Base-by-base conservation (phyloP, 2,329 filamentous ascomycete genomes). In the Waltergamsia citrina region DNA sequence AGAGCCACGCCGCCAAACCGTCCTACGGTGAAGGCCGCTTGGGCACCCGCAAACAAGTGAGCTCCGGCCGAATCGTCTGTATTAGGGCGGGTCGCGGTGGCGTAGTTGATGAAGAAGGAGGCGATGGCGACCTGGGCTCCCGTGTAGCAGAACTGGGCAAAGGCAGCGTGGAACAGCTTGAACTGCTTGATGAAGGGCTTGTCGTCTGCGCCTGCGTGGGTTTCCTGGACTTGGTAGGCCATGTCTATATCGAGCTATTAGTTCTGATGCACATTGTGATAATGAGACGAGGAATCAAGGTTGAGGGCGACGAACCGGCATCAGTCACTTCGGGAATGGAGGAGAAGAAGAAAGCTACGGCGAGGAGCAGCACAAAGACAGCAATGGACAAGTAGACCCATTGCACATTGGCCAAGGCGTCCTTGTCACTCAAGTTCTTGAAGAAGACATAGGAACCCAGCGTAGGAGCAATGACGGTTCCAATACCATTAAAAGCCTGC, bases 91-190 rank as follows among this genome's bases (percentile, higher is more conserved):
- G 75, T 78, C 42, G 81, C 74, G 16, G 62, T 67, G n/a, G 69
- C 68, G 49, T 82, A 83, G 59, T 85, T 85, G 63, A 85, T 83
- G 55, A 85, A 85, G 54, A 82, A 83, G 30, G 56, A 59, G 2
- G 76, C 76, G 36, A 80, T 73, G 36, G 70, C 74, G 22, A 80
- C 64, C 50, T 88, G 84, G 0, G 81, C 75, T 31, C 84, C 84
- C 0, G 65, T 81, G 52, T 90, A 92, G 52, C 78, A 84, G 56
- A 88, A 88, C 44, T 90, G 83, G 0, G 81, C 79, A 44, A 78
- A 72, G 0, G 81, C 73, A 10, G 81, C 84, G 46, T 85, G 81
- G 65, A 87, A 86, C 3, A 88, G 65, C 17, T 75, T 74, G 54
- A 81, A 86, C 45, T 85, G 80, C 56, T 82, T 81, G 46, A 63